A percentile compares a stretch with the other conserved stretches of the same genome.
These are phyloP conservation scores for Globisporangium barbulae DNA, from an alignment of 352 stramenopile genomes.

Conservation along the genomic window DNA sequence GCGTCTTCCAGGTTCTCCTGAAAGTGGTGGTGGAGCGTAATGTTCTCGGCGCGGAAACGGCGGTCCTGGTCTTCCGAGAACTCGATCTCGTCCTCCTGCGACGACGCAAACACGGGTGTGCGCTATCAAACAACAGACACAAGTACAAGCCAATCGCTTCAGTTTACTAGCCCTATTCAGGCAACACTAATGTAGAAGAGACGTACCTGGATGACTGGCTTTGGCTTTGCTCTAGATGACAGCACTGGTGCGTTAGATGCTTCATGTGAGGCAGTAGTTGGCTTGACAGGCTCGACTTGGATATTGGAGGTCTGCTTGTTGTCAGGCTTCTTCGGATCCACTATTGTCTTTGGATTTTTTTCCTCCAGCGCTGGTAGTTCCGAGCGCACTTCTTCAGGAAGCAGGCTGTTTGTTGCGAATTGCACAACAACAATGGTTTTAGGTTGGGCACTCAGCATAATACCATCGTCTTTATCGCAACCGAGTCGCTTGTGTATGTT, in stretches of 20 bases:
- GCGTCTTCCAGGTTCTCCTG: slow-evolving; percentile 85
- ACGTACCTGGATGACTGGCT: slow-evolving; percentile 14
- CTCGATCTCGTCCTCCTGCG: slow-evolving; percentile 41
- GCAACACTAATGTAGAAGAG: neutral
- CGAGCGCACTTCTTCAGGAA: slow-evolving; percentile 58
- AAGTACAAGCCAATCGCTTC: neutral
- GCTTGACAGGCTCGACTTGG: neutral
- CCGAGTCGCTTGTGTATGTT: neutral
- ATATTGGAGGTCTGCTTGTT: neutral
- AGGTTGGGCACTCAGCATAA: neutral
- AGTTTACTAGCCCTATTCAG: neutral
- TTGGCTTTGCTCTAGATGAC: slow-evolving; percentile 1
- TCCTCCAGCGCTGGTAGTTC: slow-evolving; percentile 50
- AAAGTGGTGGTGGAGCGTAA: slow-evolving; percentile 78
- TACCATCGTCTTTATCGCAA: neutral
- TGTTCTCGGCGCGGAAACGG: slow-evolving; percentile 68
- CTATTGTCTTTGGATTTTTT: slow-evolving; percentile 24
- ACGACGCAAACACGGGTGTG: slow-evolving; percentile 32
- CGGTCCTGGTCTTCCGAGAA: slow-evolving; percentile 63
- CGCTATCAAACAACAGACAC: slow-evolving; percentile 15
- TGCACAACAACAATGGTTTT: neutral
- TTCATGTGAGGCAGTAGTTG: neutral
- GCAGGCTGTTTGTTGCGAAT: slow-evolving; percentile 28
- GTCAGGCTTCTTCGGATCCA: slow-evolving; percentile 14
- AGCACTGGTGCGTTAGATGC: neutral